Base-by-base conservation (phyloP, 2,329 filamentous ascomycete genomes). In the Verticillium longisporum region DNA sequence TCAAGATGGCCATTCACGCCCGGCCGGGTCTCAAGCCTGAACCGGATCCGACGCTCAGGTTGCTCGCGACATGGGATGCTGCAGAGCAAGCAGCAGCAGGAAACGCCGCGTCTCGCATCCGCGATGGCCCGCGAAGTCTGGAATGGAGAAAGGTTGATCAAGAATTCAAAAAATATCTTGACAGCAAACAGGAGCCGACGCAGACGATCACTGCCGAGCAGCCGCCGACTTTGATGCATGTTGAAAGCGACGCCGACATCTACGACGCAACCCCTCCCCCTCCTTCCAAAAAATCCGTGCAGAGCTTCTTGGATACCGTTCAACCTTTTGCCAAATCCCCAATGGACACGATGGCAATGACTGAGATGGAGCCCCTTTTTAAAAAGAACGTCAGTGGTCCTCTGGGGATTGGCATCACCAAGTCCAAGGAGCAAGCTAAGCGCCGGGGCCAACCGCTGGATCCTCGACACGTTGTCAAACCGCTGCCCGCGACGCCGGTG, bases 371-470 rank as follows among this genome's bases (percentile, higher is more conserved):
- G 11, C 45, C 45, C 21, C 45, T 50, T 2, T 50, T 50, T 18
- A 26, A 11, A 18, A 50, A 50, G 18, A 50, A 11, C 4, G 11
- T 10, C 2, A n/a, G 3, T 21, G n/a, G 45, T 50, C 45, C 18
- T 21, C 45, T 50, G 18, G 18, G 9, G n/a, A 18, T 50, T 18
- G 21, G 21, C 18, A 50, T 11, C n/a, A 18, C 21, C 2, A 50
- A 21, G 18, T 9, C 45, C 2, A 50, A 50, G 3, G n/a, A 10
- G 18, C 10, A 21, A 7, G 0, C 74, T 73, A 1, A 73, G 73
- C 0, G 59, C 74, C 0, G 33, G 56, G 0, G 69, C 75, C 2
- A 60, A 60, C 34, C 33, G 6, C 37, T 53, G n/a, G 36, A 60
- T 1, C 32, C 58, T 1, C 50, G 55, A 4, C 11, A 54, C 1